Base-by-base conservation (phyloP, 2,329 filamentous ascomycete genomes). In the Xylariaceae sp. region DNA sequence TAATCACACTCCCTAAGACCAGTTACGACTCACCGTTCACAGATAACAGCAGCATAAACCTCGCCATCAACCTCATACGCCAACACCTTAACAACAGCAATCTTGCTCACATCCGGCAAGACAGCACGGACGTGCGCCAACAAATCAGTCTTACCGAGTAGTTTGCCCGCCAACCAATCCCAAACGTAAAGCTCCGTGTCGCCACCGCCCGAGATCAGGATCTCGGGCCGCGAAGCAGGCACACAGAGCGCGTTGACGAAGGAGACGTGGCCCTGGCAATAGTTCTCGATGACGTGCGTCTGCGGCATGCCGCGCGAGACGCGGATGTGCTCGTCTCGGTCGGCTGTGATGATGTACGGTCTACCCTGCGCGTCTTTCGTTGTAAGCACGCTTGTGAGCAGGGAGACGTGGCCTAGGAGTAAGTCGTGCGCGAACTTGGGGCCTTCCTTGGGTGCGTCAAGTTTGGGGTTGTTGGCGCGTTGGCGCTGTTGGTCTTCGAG, bases 321-420 rank as follows among this genome's bases (percentile, higher is more conserved):
- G 44, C 94, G 88, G 69, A 99, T 93, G 74, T 99, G 94, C 61
- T 85, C 79, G 70, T 84, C 82, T 10, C 82, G 77, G 63, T 85
- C 80, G 4, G 76, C 78, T 0, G 83, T 84, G 65, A 86, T 64
- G 69, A 85, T 82, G 65, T 83, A 84, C 13, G 73, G 73, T 34
- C 73, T 72, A 23, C 66, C 73, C 61, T 66, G 76, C 63, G 65
- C 78, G 71, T 69, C 60, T 3, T 18, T 76, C 4, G 79, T 80
- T 48, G 85, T 78, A 2, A 79, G 74, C 55, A 97, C 73, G 68
- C 90, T 87, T 1, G 92, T 97, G 53, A 99, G 83, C 84, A 97
- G 89, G 0, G 93, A 97, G 11, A 99, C 94, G 74, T 99, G 94
- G 10, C 94, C 94, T 0, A 99, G 84, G 6, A 97, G 78, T 0